phyloP scores from a whole-genome alignment of 2,329 filamentous ascomycete genomes.

The Colletotrichum costaricense region DNA sequence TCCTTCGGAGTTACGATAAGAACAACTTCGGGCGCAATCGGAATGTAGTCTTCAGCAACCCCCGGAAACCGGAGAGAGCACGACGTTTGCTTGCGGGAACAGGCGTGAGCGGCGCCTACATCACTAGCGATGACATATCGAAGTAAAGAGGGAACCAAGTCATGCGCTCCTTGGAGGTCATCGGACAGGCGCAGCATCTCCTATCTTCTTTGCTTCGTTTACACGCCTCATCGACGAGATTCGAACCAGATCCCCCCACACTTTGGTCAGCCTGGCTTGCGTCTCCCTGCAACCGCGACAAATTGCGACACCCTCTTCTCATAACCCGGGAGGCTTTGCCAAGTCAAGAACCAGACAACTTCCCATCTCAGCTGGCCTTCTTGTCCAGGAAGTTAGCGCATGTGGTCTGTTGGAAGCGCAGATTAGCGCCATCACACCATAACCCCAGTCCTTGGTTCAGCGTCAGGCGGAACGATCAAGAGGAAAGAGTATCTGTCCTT shows the following conservation, averaged over 20 bases:
- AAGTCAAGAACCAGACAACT: background rate
- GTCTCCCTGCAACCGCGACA: constrained; percentile 4
- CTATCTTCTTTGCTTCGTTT: background rate
- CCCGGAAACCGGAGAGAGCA: background rate
- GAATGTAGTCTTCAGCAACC: background rate
- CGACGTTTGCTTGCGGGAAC: background rate
- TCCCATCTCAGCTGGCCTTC: constrained; percentile 4
- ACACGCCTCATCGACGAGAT: constrained; percentile 11
- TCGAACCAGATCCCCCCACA: constrained; percentile 7
- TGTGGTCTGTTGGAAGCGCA: constrained; percentile 14
- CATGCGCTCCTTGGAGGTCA: background rate
- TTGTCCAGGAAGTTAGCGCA: constrained; percentile 7
- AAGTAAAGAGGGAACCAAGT: background rate
- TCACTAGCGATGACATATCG: background rate
- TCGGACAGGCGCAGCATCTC: background rate
- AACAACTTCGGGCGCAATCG: constrained; percentile 15
- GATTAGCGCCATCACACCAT: constrained; percentile 26
- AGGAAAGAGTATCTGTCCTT: constrained; percentile 12
- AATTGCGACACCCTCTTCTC: background rate
- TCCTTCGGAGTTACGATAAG: constrained; percentile 28
- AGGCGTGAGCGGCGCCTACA: background rate
- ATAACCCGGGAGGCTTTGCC: background rate
- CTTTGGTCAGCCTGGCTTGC: background rate
- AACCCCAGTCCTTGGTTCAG: constrained; percentile 13
- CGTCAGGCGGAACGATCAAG: constrained; percentile 31